phyloP scores from a whole-genome alignment of 768 basidiomycete species.

The Podaxis rugospora region DNA sequence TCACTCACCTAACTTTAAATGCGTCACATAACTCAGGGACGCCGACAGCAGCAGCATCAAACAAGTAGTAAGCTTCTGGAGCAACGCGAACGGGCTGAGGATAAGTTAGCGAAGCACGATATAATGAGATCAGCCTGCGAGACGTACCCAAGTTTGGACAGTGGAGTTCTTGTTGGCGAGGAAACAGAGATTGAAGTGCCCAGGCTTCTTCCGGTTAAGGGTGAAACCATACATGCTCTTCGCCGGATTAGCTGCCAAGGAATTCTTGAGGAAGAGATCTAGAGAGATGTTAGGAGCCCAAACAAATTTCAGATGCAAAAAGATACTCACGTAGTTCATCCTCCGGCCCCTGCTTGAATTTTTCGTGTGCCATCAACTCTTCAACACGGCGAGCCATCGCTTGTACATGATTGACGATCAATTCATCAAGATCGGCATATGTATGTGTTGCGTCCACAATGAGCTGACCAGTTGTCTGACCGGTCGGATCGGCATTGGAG shows the following conservation, averaged over 20 bases:
- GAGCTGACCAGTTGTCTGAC: slow-evolving; percentile 59
- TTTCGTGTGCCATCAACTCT: slow-evolving; percentile 92
- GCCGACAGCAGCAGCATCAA: slow-evolving; percentile 85
- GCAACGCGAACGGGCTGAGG: slow-evolving; percentile 80
- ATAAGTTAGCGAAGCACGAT: slow-evolving; percentile 10
- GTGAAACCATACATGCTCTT: slow-evolving; percentile 97
- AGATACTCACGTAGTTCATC: slow-evolving; percentile 85
- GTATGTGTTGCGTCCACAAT: slow-evolving; percentile 73
- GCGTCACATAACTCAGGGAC: slow-evolving; percentile 95
- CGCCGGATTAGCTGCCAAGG: slow-evolving; percentile 87
- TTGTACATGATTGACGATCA: slow-evolving; percentile 96
- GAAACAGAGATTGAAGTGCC: slow-evolving; percentile 93
- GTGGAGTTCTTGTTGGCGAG: slow-evolving; percentile 86
- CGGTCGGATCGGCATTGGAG: slow-evolving; percentile 68
- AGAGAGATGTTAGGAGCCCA: not conserved
- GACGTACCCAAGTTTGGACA: slow-evolving; percentile 87
- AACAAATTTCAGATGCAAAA: not conserved
- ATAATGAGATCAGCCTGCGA: not conserved
- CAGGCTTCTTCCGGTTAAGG: slow-evolving; percentile 82
- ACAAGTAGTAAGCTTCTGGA: slow-evolving; percentile 86
- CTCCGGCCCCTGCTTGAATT: slow-evolving; percentile 85
- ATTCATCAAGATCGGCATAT: slow-evolving; percentile 92
- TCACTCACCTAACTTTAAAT: slow-evolving; percentile 79
- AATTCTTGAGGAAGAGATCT: slow-evolving; percentile 89
- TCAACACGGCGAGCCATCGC: slow-evolving; percentile 91